These are phyloP conservation scores for Lentinula sp. DNA, from an alignment of 768 basidiomycete genomes.

Conservation along the genomic window DNA sequence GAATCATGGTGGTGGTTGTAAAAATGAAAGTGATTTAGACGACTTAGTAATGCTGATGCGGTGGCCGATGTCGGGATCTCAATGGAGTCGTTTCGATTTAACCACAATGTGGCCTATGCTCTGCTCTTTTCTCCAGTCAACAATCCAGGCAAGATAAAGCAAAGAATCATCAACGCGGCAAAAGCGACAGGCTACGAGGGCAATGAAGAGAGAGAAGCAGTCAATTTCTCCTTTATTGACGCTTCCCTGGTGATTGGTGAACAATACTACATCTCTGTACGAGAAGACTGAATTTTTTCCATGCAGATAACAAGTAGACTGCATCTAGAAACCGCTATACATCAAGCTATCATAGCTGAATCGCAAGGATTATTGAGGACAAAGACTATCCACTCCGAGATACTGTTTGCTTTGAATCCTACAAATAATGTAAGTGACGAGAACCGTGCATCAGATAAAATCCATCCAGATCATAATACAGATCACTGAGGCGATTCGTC, in stretches of 20 bases:
- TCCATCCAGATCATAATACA: slow-evolving; percentile 19
- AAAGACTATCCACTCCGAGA: slow-evolving; percentile 86
- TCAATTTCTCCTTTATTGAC: slow-evolving; percentile 91
- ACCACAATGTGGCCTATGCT: slow-evolving; percentile 47
- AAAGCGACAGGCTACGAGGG: slow-evolving; percentile 52
- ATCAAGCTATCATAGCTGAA: slow-evolving; percentile 73
- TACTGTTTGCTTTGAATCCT: slow-evolving; percentile 83
- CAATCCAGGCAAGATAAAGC: slow-evolving; percentile 56
- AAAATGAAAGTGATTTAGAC: background rate
- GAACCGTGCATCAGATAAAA: background rate
- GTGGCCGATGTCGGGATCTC: background rate
- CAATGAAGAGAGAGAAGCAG: slow-evolving; percentile 61
- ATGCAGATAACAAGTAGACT: slow-evolving; percentile 71
- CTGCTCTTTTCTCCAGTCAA: slow-evolving; percentile 63
- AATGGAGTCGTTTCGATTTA: slow-evolving; percentile 54
- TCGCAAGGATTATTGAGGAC: slow-evolving; percentile 59
- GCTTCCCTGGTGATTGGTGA: slow-evolving; percentile 60
- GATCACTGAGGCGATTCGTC: slow-evolving; percentile 85
- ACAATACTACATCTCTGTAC: slow-evolving; percentile 1
- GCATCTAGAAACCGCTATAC: slow-evolving; percentile 80
- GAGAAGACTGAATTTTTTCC: background rate
- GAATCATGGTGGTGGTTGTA: background rate
- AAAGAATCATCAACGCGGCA: slow-evolving; percentile 68
- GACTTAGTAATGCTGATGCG: background rate
- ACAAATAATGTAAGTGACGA: slow-evolving; percentile 63